Evolutionary conservation across 345 rosid genomes (phyloP), one percentile per base, ranked within the genome.

Genomic region (Erodium maritimum): DNA sequence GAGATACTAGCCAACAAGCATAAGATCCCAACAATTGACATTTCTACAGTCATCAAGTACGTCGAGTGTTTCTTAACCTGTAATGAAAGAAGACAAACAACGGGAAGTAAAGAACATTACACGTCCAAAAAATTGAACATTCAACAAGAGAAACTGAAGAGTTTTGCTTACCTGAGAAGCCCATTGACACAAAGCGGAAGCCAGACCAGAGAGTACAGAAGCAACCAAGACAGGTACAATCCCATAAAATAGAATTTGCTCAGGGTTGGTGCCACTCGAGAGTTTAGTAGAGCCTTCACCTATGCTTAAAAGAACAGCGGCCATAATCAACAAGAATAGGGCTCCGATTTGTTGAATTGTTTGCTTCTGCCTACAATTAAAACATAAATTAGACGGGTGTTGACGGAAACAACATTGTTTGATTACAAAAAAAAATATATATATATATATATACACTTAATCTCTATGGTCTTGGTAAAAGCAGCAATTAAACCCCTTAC

Each of bases 11-110:
- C 80, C 75, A 87, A 67, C 76, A 93, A 72, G 76, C 99, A 93
- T 22, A 93, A 67, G 81, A 91, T 83, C 74, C 99, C 99, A 69
- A 83, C 90, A 58, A 93, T 52, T 50, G 99, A 93, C 99, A 93
- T 93, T 71, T 89, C 99, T 21, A 93, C 68, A 11, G 99, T 93
- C 97, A 93, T 93, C 77, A 93, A 72, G 83, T 89, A 93, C 0
- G 99, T 78, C 2, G 95, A 87, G 70, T 87, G 97, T 62, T 87
- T 93, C 86, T 85, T 89, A 60, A 93, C 95, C 99, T 91, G 78
- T 34, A 55, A 73, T 19, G 13, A 55, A 45, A 14, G 50, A 59
- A 65, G 59, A 65, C n/a, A 21, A 25, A 6, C 48, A 24, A 65
- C 57, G 19, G 20, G 25, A 50, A 29, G 52, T 5, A 24, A 57